These are phyloP conservation scores for Backusella parvicylindrica DNA, from an alignment of 192 early-diverging fungal genomes.

Conservation along the genomic window DNA sequence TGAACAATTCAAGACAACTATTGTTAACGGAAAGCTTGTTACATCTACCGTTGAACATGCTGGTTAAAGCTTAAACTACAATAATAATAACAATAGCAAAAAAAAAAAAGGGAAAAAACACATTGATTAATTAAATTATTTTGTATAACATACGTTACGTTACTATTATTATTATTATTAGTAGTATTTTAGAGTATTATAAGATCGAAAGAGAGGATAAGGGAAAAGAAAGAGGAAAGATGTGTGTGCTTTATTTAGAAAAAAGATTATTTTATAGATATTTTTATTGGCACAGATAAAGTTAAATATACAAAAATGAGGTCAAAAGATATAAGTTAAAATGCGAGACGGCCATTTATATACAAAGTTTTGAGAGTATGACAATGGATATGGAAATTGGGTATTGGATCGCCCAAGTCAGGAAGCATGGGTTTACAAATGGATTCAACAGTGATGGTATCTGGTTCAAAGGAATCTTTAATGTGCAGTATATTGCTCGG, in stretches of 20 bases:
- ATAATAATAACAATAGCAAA: not conserved
- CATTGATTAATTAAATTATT: not conserved
- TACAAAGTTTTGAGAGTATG: not conserved
- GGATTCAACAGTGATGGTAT: not conserved
- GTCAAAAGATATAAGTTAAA: too few species aligned
- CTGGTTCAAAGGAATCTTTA: not conserved
- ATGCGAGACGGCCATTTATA: not conserved
- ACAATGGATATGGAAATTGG: not conserved
- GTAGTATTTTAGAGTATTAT: not conserved
- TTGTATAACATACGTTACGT: not conserved
- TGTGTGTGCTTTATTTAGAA: not conserved
- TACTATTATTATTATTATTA: too few species aligned
- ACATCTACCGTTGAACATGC: slow-evolving; percentile 86
- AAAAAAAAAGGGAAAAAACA: not conserved
- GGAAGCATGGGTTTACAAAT: not conserved
- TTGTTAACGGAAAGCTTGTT: slow-evolving; percentile 78
- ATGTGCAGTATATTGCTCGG: not conserved
- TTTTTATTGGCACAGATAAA: not conserved
- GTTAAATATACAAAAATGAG: not conserved
- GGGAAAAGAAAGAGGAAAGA: not conserved
- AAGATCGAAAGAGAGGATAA: not conserved
- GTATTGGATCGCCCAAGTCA: not conserved
- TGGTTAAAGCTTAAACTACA: not conserved
- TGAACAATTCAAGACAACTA: slow-evolving; percentile 90
- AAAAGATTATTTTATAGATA: too few species aligned